phyloP scores from a whole-genome alignment of 352 stramenopile species.

The Phytophthora foliorum region DNA sequence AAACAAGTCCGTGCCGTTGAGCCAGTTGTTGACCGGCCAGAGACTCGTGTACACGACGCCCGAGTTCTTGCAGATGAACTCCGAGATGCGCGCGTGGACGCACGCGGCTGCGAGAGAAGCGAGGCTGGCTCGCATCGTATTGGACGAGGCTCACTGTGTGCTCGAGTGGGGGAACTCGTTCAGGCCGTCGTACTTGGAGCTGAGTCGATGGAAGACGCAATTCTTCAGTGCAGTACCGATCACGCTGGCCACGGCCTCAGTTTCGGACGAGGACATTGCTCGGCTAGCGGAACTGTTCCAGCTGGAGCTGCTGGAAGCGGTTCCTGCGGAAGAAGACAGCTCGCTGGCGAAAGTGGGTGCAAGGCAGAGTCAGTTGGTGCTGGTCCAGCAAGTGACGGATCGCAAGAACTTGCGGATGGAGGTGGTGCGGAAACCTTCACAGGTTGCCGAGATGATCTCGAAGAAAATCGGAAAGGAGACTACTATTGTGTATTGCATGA shows the following conservation, averaged over 20 bases:
- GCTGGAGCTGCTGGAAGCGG: slow-evolving; percentile 33
- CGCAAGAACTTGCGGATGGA: slow-evolving; percentile 71
- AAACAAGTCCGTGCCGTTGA: slow-evolving; percentile 36
- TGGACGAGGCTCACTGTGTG: slow-evolving; percentile 86
- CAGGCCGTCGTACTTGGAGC: slow-evolving; percentile 72
- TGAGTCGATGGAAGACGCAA: slow-evolving; percentile 64
- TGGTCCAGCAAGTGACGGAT: slow-evolving; percentile 76
- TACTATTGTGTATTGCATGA: slow-evolving; percentile 83
- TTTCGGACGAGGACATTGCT: slow-evolving; percentile 71
- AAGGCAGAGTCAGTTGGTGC: slow-evolving; percentile 46
- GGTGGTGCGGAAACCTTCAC: slow-evolving; percentile 56
- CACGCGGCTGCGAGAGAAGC: slow-evolving; percentile 22
- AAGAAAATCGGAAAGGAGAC: slow-evolving; percentile 38
- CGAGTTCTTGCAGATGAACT: slow-evolving; percentile 80
- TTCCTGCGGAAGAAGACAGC: background rate
- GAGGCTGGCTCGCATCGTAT: slow-evolving; percentile 62
- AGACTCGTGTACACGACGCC: slow-evolving; percentile 84
- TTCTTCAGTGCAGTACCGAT: slow-evolving; percentile 62
- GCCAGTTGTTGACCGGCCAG: slow-evolving; percentile 50
- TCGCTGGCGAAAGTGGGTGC: background rate
- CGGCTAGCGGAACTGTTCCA: slow-evolving; percentile 64
- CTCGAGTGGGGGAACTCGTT: slow-evolving; percentile 87
- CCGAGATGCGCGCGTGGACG: slow-evolving; percentile 63
- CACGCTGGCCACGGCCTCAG: slow-evolving; percentile 78
- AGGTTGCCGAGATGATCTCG: slow-evolving; percentile 42